A percentile compares a stretch with the other conserved stretches of the same genome.
These are phyloP conservation scores for Verbena officinalis DNA, from an alignment of 257 asterid species.

Conservation along the genomic window DNA sequence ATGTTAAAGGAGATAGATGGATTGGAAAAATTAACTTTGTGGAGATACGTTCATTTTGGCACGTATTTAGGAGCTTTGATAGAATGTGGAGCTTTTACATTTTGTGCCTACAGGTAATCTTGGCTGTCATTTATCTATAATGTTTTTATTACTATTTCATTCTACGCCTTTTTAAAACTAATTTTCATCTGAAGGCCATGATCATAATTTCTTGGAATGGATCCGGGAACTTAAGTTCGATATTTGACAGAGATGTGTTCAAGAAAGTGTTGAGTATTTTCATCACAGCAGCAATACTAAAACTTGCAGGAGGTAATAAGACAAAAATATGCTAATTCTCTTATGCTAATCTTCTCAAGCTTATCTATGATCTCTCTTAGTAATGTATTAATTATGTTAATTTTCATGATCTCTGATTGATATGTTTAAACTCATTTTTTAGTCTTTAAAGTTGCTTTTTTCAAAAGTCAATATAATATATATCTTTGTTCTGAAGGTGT, in stretches of 20 bases:
- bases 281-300: conserved; percentile 89
- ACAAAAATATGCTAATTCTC: conserved; percentile 22
- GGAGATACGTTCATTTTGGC: conserved; percentile 91
- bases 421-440: neutral
- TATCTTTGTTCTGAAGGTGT: too few species aligned
- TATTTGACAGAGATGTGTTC: conserved; percentile 71
- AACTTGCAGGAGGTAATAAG: conserved; percentile 73
- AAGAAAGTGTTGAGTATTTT: conserved; percentile 87
- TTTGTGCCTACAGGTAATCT: conserved; percentile 78
- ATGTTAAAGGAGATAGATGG: conserved; percentile 65
- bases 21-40: conserved; percentile 90
- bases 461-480: too few species aligned
- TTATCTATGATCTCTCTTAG: conserved; percentile 6
- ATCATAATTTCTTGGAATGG: conserved; percentile 92
- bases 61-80: conserved; percentile 82
- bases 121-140: conserved; percentile 21
- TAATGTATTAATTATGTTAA: neutral
- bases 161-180: conserved; percentile 23
- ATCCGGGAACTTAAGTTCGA: conserved; percentile 58
- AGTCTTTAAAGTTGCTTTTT: too few species aligned
- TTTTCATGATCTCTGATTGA: neutral
- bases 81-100: conserved; percentile 98
- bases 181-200: conserved; percentile 69
- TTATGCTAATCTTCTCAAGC: conserved; percentile 11
- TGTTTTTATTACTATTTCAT: conserved; percentile 11